phyloP scores from a whole-genome alignment of 768 basidiomycete species.

The Tulasnella sp. region DNA sequence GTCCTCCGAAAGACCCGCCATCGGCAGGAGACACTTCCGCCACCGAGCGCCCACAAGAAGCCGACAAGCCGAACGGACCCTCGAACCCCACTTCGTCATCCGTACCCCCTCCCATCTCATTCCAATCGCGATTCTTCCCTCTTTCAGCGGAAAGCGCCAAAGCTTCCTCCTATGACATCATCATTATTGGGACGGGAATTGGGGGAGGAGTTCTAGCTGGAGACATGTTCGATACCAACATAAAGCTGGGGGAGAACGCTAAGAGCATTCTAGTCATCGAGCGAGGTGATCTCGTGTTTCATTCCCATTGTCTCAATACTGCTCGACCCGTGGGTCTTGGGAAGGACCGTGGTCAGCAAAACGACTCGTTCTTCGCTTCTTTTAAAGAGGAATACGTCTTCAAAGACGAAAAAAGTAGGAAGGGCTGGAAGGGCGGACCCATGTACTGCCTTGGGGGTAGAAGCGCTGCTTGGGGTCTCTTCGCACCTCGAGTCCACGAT shows the following conservation, averaged over 20 bases:
- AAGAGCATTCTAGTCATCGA: slow-evolving; percentile 21
- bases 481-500: slow-evolving; percentile 6
- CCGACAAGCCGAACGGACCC: no score
- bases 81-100: no score
- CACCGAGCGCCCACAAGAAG: no score
- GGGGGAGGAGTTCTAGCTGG: slow-evolving; percentile 21
- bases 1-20: no score
- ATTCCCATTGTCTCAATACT: slow-evolving; percentile 23
- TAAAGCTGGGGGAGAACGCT: slow-evolving; percentile 15
- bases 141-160: slow-evolving; percentile 9
- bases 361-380: slow-evolving; percentile 20
- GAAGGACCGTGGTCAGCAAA: slow-evolving; percentile 19
- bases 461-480: slow-evolving; percentile 17
- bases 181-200: slow-evolving; percentile 22
- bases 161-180: slow-evolving; percentile 18
- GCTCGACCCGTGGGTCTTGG: slow-evolving; percentile 19
- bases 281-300: slow-evolving; percentile 21
- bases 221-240: slow-evolving; percentile 21
- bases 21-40: no score
- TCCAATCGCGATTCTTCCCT: neutral
- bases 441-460: slow-evolving; percentile 21
- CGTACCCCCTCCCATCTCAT: neutral
- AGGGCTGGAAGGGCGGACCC: slow-evolving; percentile 20
- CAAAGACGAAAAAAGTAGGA: neutral
- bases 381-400: slow-evolving; percentile 17